Evolutionary conservation across 768 basidiomycete genomes (phyloP).

Genomic region (Trametes elegans): DNA sequence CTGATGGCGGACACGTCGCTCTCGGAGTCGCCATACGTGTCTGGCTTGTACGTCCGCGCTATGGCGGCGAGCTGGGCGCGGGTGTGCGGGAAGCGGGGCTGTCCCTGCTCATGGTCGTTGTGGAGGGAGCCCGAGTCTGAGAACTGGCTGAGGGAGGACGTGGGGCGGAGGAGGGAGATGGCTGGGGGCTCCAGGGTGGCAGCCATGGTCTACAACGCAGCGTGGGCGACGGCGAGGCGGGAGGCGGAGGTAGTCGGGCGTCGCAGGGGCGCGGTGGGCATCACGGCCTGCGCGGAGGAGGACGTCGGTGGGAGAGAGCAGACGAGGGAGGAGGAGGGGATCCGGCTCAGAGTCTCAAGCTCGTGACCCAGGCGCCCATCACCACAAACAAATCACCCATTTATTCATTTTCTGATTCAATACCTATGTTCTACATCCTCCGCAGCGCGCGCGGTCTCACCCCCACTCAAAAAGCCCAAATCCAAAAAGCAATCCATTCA

Average conservation of each 20-base stretch:
- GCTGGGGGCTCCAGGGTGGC: constrained; percentile 25
- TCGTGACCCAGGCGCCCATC: neutral
- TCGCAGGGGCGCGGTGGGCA: constrained; percentile 3
- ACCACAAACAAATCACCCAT: neutral
- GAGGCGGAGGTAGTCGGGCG: neutral
- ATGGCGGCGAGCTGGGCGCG: constrained; percentile 77
- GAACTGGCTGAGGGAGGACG: constrained; percentile 19
- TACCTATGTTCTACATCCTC: too few relatives aligned
- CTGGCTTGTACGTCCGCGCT: constrained; percentile 68
- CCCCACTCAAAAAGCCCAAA: neutral
- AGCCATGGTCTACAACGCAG: constrained; percentile 12
- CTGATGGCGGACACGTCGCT: constrained; percentile 57
- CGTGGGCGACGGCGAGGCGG: neutral
- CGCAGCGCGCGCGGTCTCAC: neutral
- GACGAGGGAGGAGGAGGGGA: neutral
- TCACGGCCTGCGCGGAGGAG: neutral
- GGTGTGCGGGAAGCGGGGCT: constrained; percentile 71
- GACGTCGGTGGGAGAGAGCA: neutral
- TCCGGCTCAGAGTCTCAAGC: neutral
- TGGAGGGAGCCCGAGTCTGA: constrained; percentile 16
- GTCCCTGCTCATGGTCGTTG: constrained; percentile 18
- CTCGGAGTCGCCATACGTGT: constrained; percentile 43
- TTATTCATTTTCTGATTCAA: too few relatives aligned
- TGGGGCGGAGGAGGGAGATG: constrained; percentile 26
- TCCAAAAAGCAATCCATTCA: neutral